These are phyloP conservation scores for Crepidotus variabilis DNA, from an alignment of 768 basidiomycete genomes.

Conservation along the genomic window DNA sequence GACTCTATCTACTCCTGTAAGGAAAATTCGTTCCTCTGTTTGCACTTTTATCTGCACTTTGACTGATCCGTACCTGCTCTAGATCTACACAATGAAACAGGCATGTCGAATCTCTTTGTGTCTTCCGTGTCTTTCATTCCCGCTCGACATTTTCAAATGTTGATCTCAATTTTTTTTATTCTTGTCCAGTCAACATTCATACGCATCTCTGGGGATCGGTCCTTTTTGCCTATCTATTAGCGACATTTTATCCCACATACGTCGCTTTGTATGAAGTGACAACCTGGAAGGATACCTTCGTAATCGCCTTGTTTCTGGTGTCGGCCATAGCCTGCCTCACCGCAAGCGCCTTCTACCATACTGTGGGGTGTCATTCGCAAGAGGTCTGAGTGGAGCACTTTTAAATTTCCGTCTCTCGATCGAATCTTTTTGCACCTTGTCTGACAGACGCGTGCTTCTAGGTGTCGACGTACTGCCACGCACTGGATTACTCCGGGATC, in stretches of 20 bases:
- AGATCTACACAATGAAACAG: conserved; percentile 81
- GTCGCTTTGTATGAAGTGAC: conserved; percentile 47
- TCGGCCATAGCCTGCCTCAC: conserved; percentile 73
- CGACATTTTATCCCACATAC: conserved; percentile 49
- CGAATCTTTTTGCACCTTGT: conserved; percentile 1
- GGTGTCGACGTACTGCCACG: conserved; percentile 59
- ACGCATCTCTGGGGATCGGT: conserved; percentile 71
- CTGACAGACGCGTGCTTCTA: conserved; percentile 18
- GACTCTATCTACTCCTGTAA: conserved; percentile 65
- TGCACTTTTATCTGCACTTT: background rate
- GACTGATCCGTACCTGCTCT: background rate
- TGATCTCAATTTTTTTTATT: conserved; percentile 4
- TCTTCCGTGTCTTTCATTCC: background rate
- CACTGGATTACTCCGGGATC: conserved; percentile 80
- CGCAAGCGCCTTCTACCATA: conserved; percentile 73
- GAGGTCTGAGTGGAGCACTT: conserved; percentile 37
- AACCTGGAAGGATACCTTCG: conserved; percentile 57
- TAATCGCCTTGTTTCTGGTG: conserved; percentile 61
- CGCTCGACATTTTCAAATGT: conserved; percentile 8
- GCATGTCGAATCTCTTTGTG: conserved; percentile 30
- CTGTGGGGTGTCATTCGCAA: conserved; percentile 67
- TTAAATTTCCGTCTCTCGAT: conserved; percentile 10
- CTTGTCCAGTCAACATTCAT: conserved; percentile 73
- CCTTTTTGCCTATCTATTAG: conserved; percentile 54
- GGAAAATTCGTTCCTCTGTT: conserved; percentile 16